Evolutionary conservation across 176 grass and related monocot genomes (phyloP).

Genomic region (Oryza meridionalis): DNA sequence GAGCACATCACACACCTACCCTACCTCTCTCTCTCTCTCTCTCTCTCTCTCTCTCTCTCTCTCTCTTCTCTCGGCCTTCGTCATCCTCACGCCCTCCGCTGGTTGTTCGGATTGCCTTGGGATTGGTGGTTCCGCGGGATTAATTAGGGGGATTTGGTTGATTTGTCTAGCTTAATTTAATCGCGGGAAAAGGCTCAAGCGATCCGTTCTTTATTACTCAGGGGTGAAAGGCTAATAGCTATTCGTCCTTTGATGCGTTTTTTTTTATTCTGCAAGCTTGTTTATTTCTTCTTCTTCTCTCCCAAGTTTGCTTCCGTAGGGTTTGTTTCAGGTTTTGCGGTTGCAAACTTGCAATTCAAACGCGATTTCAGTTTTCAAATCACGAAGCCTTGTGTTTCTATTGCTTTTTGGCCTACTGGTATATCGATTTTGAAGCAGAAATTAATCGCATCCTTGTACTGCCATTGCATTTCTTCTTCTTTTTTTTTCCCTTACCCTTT

Average conservation of each 20-base stretch:
- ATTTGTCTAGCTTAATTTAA: slow-evolving; percentile 26
- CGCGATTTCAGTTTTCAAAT: background rate
- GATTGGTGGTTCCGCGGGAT: slow-evolving; percentile 22
- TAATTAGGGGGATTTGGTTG: slow-evolving; percentile 4
- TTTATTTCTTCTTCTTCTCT: background rate
- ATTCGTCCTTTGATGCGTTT: background rate
- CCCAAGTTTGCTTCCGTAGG: background rate
- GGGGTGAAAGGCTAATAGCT: slow-evolving; percentile 25
- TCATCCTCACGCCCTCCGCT: background rate
- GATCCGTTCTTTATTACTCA: slow-evolving; percentile 2
- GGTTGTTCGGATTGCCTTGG: slow-evolving; percentile 31
- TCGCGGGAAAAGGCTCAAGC: background rate
- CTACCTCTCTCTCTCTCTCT: background rate
- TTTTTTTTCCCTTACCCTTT: background rate
- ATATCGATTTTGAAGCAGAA: background rate
- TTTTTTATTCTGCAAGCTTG: background rate
- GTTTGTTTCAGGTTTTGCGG: background rate
- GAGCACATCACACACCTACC: slow-evolving; percentile 20
- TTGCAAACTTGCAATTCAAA: background rate
- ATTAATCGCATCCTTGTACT: background rate
- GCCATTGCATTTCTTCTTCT: background rate
- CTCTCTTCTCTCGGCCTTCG: background rate
- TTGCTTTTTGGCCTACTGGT: background rate
- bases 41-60: background rate
- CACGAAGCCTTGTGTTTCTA: background rate